Evolutionary conservation across 2,329 filamentous ascomycete genomes (phyloP), one percentile per base, ranked within the genome.

Genomic region (Epicoccum sorghinum): DNA sequence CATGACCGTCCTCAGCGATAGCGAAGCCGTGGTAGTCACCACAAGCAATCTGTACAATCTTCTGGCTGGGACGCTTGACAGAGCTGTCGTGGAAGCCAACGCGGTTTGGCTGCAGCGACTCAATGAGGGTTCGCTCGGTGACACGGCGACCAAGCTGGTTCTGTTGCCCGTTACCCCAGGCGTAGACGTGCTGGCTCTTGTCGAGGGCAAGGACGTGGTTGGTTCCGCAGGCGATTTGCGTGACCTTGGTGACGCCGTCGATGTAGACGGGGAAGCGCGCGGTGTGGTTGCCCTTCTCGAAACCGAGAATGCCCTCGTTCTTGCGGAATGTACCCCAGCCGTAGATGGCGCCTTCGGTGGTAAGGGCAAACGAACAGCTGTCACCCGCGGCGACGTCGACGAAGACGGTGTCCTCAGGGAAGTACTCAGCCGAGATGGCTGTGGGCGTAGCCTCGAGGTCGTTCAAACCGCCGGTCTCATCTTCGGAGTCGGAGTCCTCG

Each of bases 21-120:
- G 88, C 89, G 65, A 96, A 93, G 64, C 87, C 89, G 78, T 96
- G 90, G 75, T 93, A 93, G 12, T 88, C 85, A 39, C 91, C 91
- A 48, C 86, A 87, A 25, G 84, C 83, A 53, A 89, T 82, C 75
- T 78, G 84, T 45, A 80, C 79, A 46, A 89, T 85, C 59, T 78
- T 77, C 67, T 82, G 82, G 59, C 78, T 79, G 4, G 66, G 63
- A 18, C 64, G 63, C 60, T 70, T 70, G 54, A 69, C 60, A 7
- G 61, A 45, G 32, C 57, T 57, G 33, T 73, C 71, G 46, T 82
- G 82, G 38, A 86, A 79, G 36, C 82, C 82, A 51, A 86, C 80
- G 60, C 83, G 82, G 50, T 79, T 80, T 8, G 86, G 86, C 42
- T 79, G 76, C 23, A 86, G 77, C 18, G 80, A 81, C 58, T 83